Conservation (phyloP, 1,284 basidiomycete genomes). For the Boletellus sp. region DNA sequence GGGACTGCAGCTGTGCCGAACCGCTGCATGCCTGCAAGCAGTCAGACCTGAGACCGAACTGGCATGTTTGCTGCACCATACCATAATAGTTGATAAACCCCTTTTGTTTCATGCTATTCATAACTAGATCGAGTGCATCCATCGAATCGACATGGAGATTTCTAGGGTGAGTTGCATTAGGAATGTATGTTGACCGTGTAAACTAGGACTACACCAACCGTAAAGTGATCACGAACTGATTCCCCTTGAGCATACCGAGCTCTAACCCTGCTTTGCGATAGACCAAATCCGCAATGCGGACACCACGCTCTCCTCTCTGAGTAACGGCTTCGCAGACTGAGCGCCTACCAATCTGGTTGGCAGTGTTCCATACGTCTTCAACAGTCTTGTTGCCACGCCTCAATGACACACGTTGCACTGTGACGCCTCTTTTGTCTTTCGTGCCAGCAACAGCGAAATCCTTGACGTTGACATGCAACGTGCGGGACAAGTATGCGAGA, state of each 20-base stretch:
- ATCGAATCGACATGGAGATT: constrained; percentile 77
- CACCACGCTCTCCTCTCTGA: constrained; percentile 83
- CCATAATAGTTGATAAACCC: constrained; percentile 99
- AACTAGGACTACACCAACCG: constrained; percentile 49
- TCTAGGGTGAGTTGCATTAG: constrained; percentile 40
- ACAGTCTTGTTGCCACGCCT: constrained; percentile 77
- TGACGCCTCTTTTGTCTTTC: constrained; percentile 97
- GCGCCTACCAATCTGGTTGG: constrained; percentile 64
- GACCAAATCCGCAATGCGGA: constrained; percentile 84
- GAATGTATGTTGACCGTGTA: neutral
- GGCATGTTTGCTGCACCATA: constrained; percentile 30
- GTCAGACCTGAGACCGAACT: constrained; percentile 11
- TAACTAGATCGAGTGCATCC: constrained; percentile 69
- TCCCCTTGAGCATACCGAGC: constrained; percentile 93
- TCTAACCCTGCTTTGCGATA: constrained; percentile 83
- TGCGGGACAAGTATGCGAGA: constrained; percentile 73
- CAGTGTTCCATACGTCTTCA: constrained; percentile 80
- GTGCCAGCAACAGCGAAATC: constrained; percentile 92
- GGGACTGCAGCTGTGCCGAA: constrained; percentile 97
- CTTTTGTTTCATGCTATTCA: constrained; percentile 77
- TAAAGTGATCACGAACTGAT: constrained; percentile 92
- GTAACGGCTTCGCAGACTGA: constrained; percentile 55
- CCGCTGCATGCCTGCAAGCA: constrained; percentile 84
- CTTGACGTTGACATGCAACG: constrained; percentile 70
- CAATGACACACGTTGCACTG: constrained; percentile 88